Percentiles rank a stretch among this genome's conserved stretches.
Conservation (phyloP, 352 stramenopile species). For the Phytophthora hybrid region DNA sequence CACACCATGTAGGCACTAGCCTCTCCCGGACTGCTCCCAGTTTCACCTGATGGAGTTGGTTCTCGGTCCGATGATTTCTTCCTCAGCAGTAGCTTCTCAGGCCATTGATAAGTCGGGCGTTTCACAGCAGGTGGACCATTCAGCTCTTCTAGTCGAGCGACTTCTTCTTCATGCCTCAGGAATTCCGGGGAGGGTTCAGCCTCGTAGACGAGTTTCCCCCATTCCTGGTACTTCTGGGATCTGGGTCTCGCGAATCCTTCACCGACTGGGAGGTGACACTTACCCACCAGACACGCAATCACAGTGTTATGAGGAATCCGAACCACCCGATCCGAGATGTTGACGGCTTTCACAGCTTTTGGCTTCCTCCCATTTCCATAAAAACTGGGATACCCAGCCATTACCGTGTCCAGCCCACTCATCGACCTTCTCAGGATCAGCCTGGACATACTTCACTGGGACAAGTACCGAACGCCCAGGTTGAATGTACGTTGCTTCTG, state of each 20-base stretch:
- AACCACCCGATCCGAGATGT: constrained; percentile 1
- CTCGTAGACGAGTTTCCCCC: background rate
- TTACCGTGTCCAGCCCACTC: background rate
- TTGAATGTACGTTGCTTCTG: background rate
- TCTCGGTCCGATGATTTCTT: background rate
- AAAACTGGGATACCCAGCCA: background rate
- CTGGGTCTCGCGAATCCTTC: background rate
- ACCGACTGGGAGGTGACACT: background rate
- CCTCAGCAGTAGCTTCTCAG: background rate
- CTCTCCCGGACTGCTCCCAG: background rate
- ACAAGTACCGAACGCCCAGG: background rate
- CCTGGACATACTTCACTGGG: background rate
- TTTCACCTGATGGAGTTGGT: background rate
- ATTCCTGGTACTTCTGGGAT: constrained; percentile 5
- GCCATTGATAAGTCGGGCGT: background rate
- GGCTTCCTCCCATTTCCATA: background rate
- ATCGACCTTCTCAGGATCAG: background rate
- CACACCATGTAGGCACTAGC: background rate
- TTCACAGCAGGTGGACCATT: background rate
- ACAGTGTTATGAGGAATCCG: background rate
- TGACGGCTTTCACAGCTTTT: background rate
- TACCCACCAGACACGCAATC: constrained; percentile 1
- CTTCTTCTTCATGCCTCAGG: background rate
- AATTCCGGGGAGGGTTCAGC: constrained; percentile 2
- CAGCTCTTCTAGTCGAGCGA: background rate